phyloP scores from a whole-genome alignment of 2,329 filamentous ascomycete genomes.

The Fusarium domesticum region DNA sequence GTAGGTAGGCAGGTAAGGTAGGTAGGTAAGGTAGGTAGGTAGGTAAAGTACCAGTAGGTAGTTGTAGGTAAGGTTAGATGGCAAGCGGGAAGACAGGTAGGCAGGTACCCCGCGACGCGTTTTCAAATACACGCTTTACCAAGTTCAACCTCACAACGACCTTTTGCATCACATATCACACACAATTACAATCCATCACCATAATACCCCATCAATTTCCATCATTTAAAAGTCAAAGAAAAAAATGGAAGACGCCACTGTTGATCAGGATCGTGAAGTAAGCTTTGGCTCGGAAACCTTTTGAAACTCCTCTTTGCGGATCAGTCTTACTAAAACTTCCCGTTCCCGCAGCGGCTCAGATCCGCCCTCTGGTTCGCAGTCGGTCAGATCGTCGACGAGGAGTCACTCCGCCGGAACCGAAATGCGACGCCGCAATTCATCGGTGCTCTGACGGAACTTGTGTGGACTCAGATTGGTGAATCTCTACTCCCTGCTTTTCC shows the following conservation, averaged over 20 bases:
- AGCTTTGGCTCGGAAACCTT: no score
- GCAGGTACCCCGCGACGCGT: slow-evolving; percentile 12
- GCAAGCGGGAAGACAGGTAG: no score
- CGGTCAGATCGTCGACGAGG: slow-evolving; percentile 84
- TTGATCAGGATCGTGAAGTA: no score
- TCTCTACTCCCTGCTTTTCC: not conserved
- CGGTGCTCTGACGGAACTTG: slow-evolving; percentile 78
- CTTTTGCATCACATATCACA: no score
- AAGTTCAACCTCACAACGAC: not conserved
- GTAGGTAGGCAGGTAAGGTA: no score
- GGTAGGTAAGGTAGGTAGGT: no score
- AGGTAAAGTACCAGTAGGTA: no score
- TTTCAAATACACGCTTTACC: not conserved
- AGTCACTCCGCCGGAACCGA: slow-evolving; percentile 58
- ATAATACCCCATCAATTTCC: no score
- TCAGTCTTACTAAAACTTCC: not conserved
- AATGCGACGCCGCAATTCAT: slow-evolving; percentile 94
- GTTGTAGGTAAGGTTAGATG: no score
- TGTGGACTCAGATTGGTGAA: slow-evolving; percentile 80
- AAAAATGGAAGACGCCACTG: no score
- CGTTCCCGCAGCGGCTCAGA: slow-evolving; percentile 65
- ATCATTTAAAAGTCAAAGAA: no score
- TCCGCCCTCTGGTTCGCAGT: slow-evolving; percentile 80
- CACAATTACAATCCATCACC: no score
- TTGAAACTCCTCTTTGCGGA: not conserved